Base-by-base conservation (phyloP, 2,329 filamentous ascomycete species). In the Penicillium sp. region DNA sequence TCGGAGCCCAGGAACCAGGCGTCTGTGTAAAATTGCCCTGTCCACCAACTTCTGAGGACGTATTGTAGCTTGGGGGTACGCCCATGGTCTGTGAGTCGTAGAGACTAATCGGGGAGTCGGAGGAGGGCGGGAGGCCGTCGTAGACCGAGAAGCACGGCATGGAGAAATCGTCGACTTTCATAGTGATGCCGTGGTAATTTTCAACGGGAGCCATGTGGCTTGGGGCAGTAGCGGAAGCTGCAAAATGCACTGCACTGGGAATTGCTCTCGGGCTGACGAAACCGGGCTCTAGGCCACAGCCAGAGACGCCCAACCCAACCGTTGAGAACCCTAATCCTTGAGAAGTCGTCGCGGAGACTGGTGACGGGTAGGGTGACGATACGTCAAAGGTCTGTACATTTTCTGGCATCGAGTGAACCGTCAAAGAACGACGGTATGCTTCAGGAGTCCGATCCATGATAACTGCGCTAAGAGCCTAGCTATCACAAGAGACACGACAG, bases 241-340 rank as follows among this genome's bases (percentile, higher is more conserved):
- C 49, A 25, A 63, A 63, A 18, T 60, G 31, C 18, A 61, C 51
- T 22, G 60, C 22, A 10, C 54, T 46, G 13, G 61, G 33, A 33
- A 55, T 64, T 11, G 57, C 50, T 16, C 55, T 55, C 25, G 62
- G 28, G n/a, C 64, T 61, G n/a, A 56, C 50, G 22, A 57, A 56
- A 2, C 54, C 36, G 24, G 58, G 44, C n/a, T 64, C 63, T n/a
- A 63, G 54, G 7, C 56, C 60, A 46, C 62, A 63, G 39, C 62
- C 52, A 10, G 65, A 61, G 22, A 73, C 69, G 2, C 70, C 71
- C 24, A 73, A 50, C 9, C 70, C 69, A 25, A 61, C 43, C 25
- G 54, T 48, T 31, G 61, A 56, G 20, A 62, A 51, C 33, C 51
- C 45, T 39, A 50, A 27, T 44, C 54, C 38, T 45, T 63, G 58